A percentile compares a stretch with the other conserved stretches of the same genome.
These are phyloP conservation scores for Croton setiger DNA, from an alignment of 441 rosid species.

Conservation along the genomic window DNA sequence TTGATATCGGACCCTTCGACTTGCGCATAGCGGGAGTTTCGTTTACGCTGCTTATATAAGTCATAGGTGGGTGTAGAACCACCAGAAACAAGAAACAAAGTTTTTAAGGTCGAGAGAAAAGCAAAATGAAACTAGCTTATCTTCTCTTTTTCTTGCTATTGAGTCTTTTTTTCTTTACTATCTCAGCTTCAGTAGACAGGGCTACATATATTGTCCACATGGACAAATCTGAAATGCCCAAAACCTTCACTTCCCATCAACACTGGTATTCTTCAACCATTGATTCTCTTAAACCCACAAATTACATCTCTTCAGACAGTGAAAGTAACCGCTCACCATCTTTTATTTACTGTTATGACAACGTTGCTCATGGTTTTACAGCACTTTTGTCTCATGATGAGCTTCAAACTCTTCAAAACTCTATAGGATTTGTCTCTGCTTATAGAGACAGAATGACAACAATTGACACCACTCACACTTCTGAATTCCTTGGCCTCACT, in stretches of 20 bases:
- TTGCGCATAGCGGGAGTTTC: too few species aligned
- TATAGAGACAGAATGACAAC: slow-evolving; percentile 31
- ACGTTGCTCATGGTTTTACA: slow-evolving; percentile 43
- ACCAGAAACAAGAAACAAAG: too few species aligned
- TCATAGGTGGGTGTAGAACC: too few species aligned
- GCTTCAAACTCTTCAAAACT: slow-evolving; percentile 28
- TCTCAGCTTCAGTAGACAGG: background rate
- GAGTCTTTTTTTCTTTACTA: too few species aligned
- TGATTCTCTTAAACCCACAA: slow-evolving; percentile 20
- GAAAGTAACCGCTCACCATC: slow-evolving; percentile 18
- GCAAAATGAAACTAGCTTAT: too few species aligned
- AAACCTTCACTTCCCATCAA: slow-evolving; percentile 26
- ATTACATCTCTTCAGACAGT: background rate
- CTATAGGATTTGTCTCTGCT: slow-evolving; percentile 45
- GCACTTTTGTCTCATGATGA: slow-evolving; percentile 32
- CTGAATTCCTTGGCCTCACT: slow-evolving; percentile 39
- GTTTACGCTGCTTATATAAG: too few species aligned
- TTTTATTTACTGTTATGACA: slow-evolving; percentile 34
- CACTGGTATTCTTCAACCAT: slow-evolving; percentile 37
- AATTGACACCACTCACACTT: slow-evolving; percentile 47
- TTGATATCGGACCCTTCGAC: too few species aligned
- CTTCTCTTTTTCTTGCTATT: too few species aligned
- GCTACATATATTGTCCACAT: slow-evolving; percentile 40
- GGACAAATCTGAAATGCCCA: slow-evolving; percentile 53
- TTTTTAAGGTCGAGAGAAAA: too few species aligned